Conservation (phyloP, 352 stramenopile genomes). For the Phytophthora cryptogea region DNA sequence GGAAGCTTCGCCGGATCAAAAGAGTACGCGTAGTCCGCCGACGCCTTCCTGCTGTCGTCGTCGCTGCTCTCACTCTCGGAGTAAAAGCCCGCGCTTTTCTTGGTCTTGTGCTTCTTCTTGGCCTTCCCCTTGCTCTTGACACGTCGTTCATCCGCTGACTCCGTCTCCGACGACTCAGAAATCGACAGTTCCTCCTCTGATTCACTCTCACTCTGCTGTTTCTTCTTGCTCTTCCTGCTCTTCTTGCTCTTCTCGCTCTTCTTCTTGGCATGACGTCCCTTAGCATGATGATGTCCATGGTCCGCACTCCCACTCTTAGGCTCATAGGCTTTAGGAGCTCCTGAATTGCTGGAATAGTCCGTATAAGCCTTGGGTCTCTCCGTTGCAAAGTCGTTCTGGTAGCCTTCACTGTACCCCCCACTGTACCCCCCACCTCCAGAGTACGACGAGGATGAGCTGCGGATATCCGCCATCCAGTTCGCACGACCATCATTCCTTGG, state of each 20-base stretch:
- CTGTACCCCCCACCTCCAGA: conserved; percentile 17
- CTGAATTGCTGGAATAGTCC: conserved; percentile 36
- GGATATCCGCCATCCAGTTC: conserved; percentile 82
- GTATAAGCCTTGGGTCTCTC: conserved; percentile 62
- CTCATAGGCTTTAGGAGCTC: conserved; percentile 17
- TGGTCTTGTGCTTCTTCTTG: conserved; percentile 43
- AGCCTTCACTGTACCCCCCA: conserved; percentile 14
- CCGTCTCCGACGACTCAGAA: conserved; percentile 34
- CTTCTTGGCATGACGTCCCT: conserved; percentile 47
- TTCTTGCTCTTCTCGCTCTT: conserved; percentile 42
- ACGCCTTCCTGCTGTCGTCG: conserved; percentile 28
- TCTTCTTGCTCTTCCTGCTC: conserved; percentile 50
- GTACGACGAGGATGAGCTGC: conserved; percentile 60
- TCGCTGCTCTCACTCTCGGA: conserved; percentile 44
- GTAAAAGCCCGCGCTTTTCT: conserved; percentile 34
- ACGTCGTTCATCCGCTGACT: conserved; percentile 34
- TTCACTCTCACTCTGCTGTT: conserved; percentile 27
- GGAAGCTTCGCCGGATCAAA: conserved; percentile 59
- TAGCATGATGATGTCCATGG: conserved; percentile 19
- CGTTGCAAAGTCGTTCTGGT: conserved; percentile 79
- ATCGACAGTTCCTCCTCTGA: conserved; percentile 20
- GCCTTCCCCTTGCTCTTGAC: conserved; percentile 34
- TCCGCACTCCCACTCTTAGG: conserved; percentile 12
- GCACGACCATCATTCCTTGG: conserved; percentile 71
- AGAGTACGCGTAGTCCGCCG: conserved; percentile 46